phyloP scores from a whole-genome alignment of 2,329 filamentous ascomycete species.

The Penicillium rolfsii region DNA sequence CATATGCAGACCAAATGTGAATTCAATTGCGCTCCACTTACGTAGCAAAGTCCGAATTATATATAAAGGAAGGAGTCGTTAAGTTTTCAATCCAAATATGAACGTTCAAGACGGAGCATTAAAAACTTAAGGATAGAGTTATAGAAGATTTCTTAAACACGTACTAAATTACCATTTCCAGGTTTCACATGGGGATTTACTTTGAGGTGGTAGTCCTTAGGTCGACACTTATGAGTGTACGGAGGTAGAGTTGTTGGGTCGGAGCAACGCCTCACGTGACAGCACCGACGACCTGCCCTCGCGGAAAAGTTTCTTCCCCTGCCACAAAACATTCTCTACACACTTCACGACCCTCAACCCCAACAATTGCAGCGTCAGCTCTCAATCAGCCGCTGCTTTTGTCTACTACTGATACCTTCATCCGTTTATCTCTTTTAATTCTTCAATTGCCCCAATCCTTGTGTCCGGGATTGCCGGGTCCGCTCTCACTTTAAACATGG shows the following conservation, averaged over 20 bases:
- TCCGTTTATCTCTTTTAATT: background rate
- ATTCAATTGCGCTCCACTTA: no score
- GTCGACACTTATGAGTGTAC: background rate
- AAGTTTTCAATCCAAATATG: background rate
- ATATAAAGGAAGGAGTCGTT: no score
- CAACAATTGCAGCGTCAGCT: conserved; percentile 27
- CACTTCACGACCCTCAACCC: conserved; percentile 16
- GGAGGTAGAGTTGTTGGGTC: background rate
- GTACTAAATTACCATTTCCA: background rate
- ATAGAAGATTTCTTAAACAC: background rate
- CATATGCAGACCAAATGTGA: background rate
- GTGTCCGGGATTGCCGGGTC: conserved; percentile 4
- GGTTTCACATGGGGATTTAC: no score
- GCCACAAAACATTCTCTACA: conserved; percentile 23
- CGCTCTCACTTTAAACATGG: conserved; percentile 37
- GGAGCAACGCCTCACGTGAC: conserved; percentile 26
- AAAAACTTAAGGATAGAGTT: no score
- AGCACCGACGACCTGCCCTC: conserved; percentile 20
- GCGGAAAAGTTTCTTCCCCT: conserved; percentile 40
- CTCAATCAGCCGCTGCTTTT: conserved; percentile 10
- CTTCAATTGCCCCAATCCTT: conserved; percentile 10
- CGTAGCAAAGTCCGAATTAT: no score
- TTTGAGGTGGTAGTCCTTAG: no score
- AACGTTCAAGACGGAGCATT: no score
- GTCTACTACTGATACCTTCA: background rate